Base-by-base conservation (phyloP, 306 rosid genomes). In the Pterocarpus santalinus region DNA sequence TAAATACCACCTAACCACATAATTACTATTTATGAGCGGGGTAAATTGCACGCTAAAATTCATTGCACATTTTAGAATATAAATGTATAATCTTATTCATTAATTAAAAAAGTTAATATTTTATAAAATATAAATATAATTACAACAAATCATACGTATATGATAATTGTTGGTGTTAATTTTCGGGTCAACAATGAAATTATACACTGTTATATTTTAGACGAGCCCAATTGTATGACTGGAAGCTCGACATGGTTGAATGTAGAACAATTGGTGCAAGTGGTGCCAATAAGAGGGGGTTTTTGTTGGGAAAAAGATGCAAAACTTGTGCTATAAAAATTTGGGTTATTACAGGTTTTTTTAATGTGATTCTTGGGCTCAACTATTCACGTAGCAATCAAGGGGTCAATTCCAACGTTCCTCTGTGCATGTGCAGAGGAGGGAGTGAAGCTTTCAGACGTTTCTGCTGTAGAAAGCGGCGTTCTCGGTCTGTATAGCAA, bases 381-480 rank as follows among this genome's bases (percentile, higher is more conserved):
- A 43, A 7, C 5, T 15, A 33, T 43, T 36, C 8, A 85, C 61
- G 84, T 80, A 80, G 60, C 52, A 16, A 69, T 65, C 39, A 46
- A 11, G 0, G 16, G 57, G 84, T 82, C 82, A 68, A 56, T 28
- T 78, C 32, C 17, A 68, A 62, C 0, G 34, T 73, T 69, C 81
- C 9, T 56, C 4, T 34, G 63, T 81, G 88, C 78, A 81, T 67
- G 82, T 60, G 86, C 15, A 3, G 35, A 8, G 60, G 43, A 52
- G 61, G 34, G 69, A 33, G 77, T 63, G 36, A 56, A 68, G 38
- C 4, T 69, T 82, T 77, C 30, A 84, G 36, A 76, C 84, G 82
- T 72, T 84, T 75, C 61, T 80, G 72, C 46, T 16, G 38, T 63
- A 53, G 84, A 85, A 85, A 82, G 87, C 81, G 72, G 81, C 85